Conservation (phyloP, 2,329 filamentous ascomycete genomes). For the Didymella pomorum region DNA sequence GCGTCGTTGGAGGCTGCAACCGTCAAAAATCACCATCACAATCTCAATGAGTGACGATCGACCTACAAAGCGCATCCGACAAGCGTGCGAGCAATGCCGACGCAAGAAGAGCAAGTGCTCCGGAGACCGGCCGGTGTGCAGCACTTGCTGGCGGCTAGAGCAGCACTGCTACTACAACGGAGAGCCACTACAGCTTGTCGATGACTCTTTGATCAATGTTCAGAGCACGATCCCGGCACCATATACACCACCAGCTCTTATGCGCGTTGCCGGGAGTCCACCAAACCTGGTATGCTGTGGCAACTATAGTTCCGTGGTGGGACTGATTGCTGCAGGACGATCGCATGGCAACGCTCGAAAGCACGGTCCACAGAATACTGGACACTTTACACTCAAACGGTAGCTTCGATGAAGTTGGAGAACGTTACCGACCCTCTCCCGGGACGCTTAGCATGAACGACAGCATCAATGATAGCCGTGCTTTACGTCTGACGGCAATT, state of each 20-base stretch:
- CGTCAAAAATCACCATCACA: background rate
- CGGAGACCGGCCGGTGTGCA: constrained; percentile 5
- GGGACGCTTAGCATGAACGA: background rate
- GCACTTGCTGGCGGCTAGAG: constrained; percentile 6
- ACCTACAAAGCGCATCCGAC: constrained; percentile 5
- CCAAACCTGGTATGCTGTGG: background rate
- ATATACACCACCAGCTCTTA: background rate
- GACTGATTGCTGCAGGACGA: background rate
- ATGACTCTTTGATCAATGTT: background rate
- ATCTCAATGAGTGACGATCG: constrained; percentile 1
- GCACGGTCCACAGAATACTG: background rate
- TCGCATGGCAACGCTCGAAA: constrained; percentile 2
- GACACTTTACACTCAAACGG: background rate
- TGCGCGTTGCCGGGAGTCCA: background rate
- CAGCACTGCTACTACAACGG: constrained; percentile 4
- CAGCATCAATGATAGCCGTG: background rate
- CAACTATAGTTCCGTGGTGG: background rate
- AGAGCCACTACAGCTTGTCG: background rate
- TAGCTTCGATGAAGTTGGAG: background rate
- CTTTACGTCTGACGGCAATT: background rate
- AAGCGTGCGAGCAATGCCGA: constrained; percentile 11
- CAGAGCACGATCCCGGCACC: background rate
- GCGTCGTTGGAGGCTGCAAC: background rate
- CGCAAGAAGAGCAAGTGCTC: constrained; percentile 12
- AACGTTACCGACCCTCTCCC: too few relatives aligned